Evolutionary conservation across 2,329 filamentous ascomycete species (phyloP).

Genomic region (Coleophoma crateriformis): DNA sequence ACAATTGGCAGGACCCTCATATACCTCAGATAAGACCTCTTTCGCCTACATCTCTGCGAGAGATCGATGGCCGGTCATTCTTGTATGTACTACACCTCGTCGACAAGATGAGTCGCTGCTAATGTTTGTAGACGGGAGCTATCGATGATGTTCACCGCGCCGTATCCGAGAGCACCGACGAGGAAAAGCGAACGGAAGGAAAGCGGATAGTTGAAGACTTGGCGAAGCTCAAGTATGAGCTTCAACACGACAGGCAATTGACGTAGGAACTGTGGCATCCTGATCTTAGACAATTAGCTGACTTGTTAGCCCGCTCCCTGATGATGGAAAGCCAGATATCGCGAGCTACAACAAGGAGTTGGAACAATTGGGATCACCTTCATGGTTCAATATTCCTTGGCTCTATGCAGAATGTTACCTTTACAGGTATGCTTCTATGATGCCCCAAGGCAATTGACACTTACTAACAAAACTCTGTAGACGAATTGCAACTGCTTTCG

Average conservation of each 20-base stretch:
- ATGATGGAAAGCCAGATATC: constrained; percentile 46
- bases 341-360: constrained; percentile 82
- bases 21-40: constrained; percentile 75
- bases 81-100: constrained; percentile 44
- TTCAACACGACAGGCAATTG: constrained; percentile 80
- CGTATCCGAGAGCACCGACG: constrained; percentile 46
- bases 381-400: constrained; percentile 85
- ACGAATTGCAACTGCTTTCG: constrained; percentile 76
- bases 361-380: constrained; percentile 62
- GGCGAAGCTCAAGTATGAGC: constrained; percentile 83
- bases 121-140: constrained; percentile 64
- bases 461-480: constrained; percentile 33
- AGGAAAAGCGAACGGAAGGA: constrained; percentile 69
- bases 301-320: constrained; percentile 20
- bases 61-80: constrained; percentile 88
- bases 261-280: constrained; percentile 45
- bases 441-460: not conserved
- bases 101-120: constrained; percentile 6
- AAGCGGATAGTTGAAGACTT: constrained; percentile 80
- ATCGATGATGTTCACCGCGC: constrained; percentile 92
- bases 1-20: constrained; percentile 57
- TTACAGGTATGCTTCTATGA: constrained; percentile 49
- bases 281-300: too few relatives aligned
- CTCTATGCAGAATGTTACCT: constrained; percentile 92
- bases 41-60: constrained; percentile 83